Base-by-base conservation (phyloP, 805 yeast species). In the Crinitomyces ghanaensis region DNA sequence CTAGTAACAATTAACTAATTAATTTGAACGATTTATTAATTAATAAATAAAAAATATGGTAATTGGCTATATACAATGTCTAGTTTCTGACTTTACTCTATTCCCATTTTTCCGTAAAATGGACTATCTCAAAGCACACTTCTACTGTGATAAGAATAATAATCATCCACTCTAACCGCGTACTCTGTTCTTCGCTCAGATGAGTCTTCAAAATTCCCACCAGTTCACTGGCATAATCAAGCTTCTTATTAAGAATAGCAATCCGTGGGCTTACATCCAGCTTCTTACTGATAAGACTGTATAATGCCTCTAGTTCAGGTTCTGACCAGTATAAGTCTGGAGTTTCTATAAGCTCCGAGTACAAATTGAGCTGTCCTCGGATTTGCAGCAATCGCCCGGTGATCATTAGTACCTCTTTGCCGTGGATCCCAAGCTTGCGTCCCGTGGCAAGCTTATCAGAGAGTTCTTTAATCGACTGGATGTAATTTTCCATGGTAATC, bases 241-340 rank as follows among this genome's bases (percentile, higher is more conserved):
- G 59, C 52, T 85, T 85, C 34, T 85, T 68, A 53, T 86, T 86
- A 51, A 86, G 59, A 22, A 85, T 83, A 19, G 72, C 64, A 30
- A 85, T 80, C 40, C 96, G 63, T 4, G 88, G 80, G 19, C 67
- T 65, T 19, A 86, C 74, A 47, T 86, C 96, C 36, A 86, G 60
- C 15, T 70, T 71, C 30, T 68, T 68, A 0, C 93, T 78, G 5
- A 83, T 74, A 13, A 71, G 66, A 31, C 74, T 70, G 54, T 83
- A 86, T 6, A 84, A 72, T 34, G 66, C 66, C 50, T 86, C 96
- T 34, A 86, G 60, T 21, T 74, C 72, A 1, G 95, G 93, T 50
- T 85, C 95, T 29, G 83, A 70, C 96, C 96, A 86, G 55, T 85
- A 86, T 27, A 84, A 57, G 53, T 86, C 96, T 0, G 96, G 96